phyloP scores from a whole-genome alignment of 225 moss, liverwort and hornwort species.

The Climacium dendroides region DNA sequence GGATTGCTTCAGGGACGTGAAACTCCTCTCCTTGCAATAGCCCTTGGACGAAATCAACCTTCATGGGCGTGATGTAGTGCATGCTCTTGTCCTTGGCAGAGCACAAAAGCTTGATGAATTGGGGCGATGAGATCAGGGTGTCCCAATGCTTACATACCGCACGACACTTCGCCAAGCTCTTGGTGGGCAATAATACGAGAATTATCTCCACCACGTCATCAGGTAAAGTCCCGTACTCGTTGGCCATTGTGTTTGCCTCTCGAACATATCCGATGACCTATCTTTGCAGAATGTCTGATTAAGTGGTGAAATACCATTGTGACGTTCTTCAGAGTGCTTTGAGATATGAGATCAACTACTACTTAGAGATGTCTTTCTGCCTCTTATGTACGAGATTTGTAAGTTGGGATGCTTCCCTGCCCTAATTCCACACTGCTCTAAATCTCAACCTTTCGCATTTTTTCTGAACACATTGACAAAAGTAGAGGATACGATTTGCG shows the following conservation, averaged over 20 bases:
- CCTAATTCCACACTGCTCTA: background rate
- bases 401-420: background rate
- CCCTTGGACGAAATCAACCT: slow-evolving; percentile 14
- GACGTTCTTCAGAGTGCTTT: background rate
- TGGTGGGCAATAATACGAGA: slow-evolving; percentile 7
- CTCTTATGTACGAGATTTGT: background rate
- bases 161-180: slow-evolving; percentile 5
- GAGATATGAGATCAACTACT: background rate
- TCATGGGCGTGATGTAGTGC: slow-evolving; percentile 5
- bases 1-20: background rate
- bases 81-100: slow-evolving; percentile 15
- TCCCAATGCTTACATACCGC: slow-evolving; percentile 15
- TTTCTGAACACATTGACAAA: too few relatives aligned
- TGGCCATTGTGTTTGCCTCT: background rate
- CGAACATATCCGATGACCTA: background rate
- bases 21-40: slow-evolving; percentile 3
- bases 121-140: slow-evolving; percentile 7
- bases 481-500: background rate
- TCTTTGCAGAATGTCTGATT: background rate
- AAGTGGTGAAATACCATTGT: background rate
- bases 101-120: slow-evolving; percentile 20
- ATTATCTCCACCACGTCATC: slow-evolving; percentile 14
- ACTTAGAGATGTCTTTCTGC: background rate
- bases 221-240: background rate
- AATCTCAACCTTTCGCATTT: slow-evolving; percentile 7